These are phyloP conservation scores for Oropetium thomaeum DNA, from an alignment of 176 grass and related monocot genomes.

Conservation along the genomic window DNA sequence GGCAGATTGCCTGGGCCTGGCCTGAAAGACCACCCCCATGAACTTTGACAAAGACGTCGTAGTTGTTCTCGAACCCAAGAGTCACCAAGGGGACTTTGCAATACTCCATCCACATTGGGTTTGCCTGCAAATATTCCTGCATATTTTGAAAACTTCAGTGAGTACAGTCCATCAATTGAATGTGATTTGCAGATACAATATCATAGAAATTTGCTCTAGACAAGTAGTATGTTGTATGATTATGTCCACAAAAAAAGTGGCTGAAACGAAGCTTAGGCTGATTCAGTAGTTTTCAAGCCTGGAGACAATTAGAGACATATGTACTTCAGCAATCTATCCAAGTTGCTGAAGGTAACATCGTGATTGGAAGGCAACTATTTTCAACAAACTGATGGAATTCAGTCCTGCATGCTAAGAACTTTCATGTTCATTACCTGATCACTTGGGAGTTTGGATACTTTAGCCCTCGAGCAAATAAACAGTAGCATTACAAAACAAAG, in stretches of 20 bases:
- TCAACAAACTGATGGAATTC: no score
- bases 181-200: neutral
- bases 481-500: neutral
- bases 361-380: no score
- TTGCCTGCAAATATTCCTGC: conserved; percentile 90
- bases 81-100: conserved; percentile 65
- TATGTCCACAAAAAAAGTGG: neutral
- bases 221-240: neutral
- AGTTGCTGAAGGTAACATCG: neutral
- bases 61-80: conserved; percentile 79
- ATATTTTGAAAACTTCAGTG: neutral
- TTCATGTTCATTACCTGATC: neutral
- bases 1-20: conserved; percentile 86
- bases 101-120: conserved; percentile 78
- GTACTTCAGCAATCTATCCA: no score
- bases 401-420: no score
- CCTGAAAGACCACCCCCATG: conserved; percentile 88
- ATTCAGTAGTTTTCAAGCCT: neutral
- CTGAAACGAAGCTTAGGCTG: neutral
- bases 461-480: neutral
- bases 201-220: neutral
- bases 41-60: conserved; percentile 89
- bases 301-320: no score
- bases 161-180: conserved; percentile 5
- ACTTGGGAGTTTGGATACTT: neutral